Evolutionary conservation across 192 early-diverging fungal genomes (phyloP).

Genomic region (Gonapodya sp.): DNA sequence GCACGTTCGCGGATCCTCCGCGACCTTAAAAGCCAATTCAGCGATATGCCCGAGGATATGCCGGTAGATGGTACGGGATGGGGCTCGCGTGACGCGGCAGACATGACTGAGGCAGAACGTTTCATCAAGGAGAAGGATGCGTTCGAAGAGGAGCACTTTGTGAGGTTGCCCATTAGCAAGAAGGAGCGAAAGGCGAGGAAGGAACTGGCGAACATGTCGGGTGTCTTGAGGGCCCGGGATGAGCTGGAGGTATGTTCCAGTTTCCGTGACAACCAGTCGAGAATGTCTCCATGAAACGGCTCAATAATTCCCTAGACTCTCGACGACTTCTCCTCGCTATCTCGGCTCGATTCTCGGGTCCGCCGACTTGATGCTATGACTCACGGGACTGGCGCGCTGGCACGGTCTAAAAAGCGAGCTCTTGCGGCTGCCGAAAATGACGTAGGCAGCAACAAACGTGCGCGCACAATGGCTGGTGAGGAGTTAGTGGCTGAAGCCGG

Average conservation of each 20-base stretch:
- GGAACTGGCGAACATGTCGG: slow-evolving; percentile 30
- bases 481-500: not conserved
- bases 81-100: slow-evolving; percentile 42
- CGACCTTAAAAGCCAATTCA: slow-evolving; percentile 73
- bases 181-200: slow-evolving; percentile 61
- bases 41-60: slow-evolving; percentile 73
- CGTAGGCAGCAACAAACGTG: not conserved
- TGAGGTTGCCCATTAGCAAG: slow-evolving; percentile 56
- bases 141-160: slow-evolving; percentile 88
- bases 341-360: not conserved
- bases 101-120: slow-evolving; percentile 44
- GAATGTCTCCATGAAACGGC: not conserved
- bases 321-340: not conserved
- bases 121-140: slow-evolving; percentile 49
- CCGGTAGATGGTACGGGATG: slow-evolving; percentile 63
- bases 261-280: too few relatives aligned
- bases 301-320: not conserved
- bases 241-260: slow-evolving; percentile 64
- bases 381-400: not conserved
- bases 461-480: not conserved
- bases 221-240: slow-evolving; percentile 57
- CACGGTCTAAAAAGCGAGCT: not conserved
- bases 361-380: not conserved
- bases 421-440: not conserved
- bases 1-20: slow-evolving; percentile 73